Conservation (phyloP, 306 rosid genomes). For the Lathyrus oleraceus region DNA sequence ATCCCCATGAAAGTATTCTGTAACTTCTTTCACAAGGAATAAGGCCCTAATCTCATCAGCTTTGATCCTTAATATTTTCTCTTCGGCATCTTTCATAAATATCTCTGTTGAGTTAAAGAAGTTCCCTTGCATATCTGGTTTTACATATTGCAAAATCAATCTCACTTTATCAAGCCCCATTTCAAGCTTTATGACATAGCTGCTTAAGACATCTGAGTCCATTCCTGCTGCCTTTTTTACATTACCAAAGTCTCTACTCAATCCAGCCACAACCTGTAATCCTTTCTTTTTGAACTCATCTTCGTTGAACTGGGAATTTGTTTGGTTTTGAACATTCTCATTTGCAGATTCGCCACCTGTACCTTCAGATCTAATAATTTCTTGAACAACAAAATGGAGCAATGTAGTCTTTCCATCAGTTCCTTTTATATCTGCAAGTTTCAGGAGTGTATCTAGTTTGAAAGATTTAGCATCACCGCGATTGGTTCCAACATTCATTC, state of each 20-base stretch:
- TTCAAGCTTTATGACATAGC: slow-evolving; percentile 85
- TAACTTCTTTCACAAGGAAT: slow-evolving; percentile 78
- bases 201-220: slow-evolving; percentile 88
- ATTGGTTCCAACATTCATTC: slow-evolving; percentile 96
- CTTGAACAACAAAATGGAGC: slow-evolving; percentile 98
- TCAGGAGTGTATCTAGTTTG: slow-evolving; percentile 88
- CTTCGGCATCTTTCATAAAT: slow-evolving; percentile 78
- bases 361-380: slow-evolving; percentile 89
- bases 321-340: slow-evolving; percentile 48
- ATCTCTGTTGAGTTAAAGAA: slow-evolving; percentile 68
- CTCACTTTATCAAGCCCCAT: slow-evolving; percentile 89
- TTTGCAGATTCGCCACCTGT: slow-evolving; percentile 52
- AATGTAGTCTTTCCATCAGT: slow-evolving; percentile 97
- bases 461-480: slow-evolving; percentile 94
- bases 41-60: slow-evolving; percentile 74
- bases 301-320: slow-evolving; percentile 51
- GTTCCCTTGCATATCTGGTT: slow-evolving; percentile 64
- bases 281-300: slow-evolving; percentile 91
- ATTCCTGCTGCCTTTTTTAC: slow-evolving; percentile 91
- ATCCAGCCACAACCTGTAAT: slow-evolving; percentile 82
- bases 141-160: slow-evolving; percentile 65
- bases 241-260: slow-evolving; percentile 76
- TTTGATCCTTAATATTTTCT: slow-evolving; percentile 62
- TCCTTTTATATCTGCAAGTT: slow-evolving; percentile 93
- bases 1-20: slow-evolving; percentile 86